Percentiles rank a stretch among this genome's conserved stretches.
phyloP scores from a whole-genome alignment of 768 basidiomycete species.

The Lentinula aciculospora region DNA sequence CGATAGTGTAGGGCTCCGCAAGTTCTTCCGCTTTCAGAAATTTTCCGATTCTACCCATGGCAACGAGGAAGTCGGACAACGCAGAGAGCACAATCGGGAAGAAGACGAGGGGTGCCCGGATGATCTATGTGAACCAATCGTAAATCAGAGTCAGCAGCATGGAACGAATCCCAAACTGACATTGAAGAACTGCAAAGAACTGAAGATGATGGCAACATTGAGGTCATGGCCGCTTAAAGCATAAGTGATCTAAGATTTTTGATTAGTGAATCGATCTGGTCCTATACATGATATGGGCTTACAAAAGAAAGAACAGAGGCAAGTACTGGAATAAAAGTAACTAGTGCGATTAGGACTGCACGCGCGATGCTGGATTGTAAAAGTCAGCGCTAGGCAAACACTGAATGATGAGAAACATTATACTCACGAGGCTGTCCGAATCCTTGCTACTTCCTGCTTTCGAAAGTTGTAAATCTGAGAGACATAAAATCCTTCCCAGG shows the following conservation, averaged over 20 bases:
- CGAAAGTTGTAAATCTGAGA: slow-evolving; percentile 34
- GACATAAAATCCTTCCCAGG: slow-evolving; percentile 50
- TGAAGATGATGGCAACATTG: slow-evolving; percentile 32
- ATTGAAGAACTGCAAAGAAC: slow-evolving; percentile 16
- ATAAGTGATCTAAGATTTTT: slow-evolving; percentile 25
- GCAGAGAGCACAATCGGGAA: slow-evolving; percentile 32
- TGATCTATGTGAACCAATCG: slow-evolving; percentile 29
- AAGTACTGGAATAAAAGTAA: slow-evolving; percentile 31
- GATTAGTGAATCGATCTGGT: background rate
- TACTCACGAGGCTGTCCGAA: slow-evolving; percentile 19
- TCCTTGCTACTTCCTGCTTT: slow-evolving; percentile 30
- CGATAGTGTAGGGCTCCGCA: slow-evolving; percentile 22
- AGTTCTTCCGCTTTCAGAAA: slow-evolving; percentile 33
- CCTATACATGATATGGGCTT: slow-evolving; percentile 17
- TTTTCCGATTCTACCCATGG: slow-evolving; percentile 24
- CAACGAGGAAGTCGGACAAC: slow-evolving; percentile 26
- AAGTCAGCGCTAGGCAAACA: background rate
- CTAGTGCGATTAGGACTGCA: slow-evolving; percentile 16
- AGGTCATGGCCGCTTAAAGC: slow-evolving; percentile 32
- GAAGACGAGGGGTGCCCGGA: slow-evolving; percentile 30
- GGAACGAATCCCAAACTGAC: slow-evolving; percentile 2
- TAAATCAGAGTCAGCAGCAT: background rate
- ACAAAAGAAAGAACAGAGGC: slow-evolving; percentile 37
- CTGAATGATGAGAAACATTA: background rate
- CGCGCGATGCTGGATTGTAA: slow-evolving; percentile 15